phyloP scores from a whole-genome alignment of 2,329 filamentous ascomycete species.

The Penicillium sp. region DNA sequence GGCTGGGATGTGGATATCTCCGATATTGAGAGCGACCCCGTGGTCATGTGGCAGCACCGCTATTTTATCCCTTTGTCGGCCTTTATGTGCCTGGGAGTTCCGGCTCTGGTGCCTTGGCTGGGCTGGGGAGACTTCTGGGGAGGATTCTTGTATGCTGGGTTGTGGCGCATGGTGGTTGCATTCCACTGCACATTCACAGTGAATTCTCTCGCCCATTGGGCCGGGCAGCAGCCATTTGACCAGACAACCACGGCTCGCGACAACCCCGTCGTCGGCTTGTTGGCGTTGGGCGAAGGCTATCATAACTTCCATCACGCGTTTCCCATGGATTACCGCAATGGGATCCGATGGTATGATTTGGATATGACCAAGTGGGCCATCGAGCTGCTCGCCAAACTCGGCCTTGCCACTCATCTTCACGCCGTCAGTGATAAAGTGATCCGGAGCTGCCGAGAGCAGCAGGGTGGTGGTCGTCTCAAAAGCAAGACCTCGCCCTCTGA shows the following conservation, averaged over 20 bases:
- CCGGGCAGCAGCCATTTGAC: constrained; percentile 5
- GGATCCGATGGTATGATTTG: constrained; percentile 7
- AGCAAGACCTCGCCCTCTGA: too few relatives aligned
- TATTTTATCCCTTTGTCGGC: neutral
- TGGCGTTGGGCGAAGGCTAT: constrained; percentile 1
- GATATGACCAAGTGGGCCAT: constrained; percentile 2
- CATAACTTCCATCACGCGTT: constrained; percentile 15
- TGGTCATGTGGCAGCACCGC: constrained; percentile 7
- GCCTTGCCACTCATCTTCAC: too few relatives aligned
- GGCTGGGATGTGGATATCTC: constrained; percentile 3
- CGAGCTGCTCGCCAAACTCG: too few relatives aligned
- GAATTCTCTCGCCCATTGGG: constrained; percentile 12
- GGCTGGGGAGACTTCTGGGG: constrained; percentile 3
- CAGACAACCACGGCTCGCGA: neutral
- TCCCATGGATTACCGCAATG: constrained; percentile 14
- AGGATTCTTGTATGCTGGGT: constrained; percentile 3
- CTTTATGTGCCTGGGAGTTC: neutral
- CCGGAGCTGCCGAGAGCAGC: too few relatives aligned
- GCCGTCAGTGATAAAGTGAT: too few relatives aligned
- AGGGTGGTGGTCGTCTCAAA: too few relatives aligned
- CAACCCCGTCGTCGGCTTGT: neutral
- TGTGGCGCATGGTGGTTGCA: neutral
- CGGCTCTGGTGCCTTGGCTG: neutral
- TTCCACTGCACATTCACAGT: constrained; percentile 3
- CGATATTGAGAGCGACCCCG: constrained; percentile 6